These are phyloP conservation scores for Pichia sp. DNA, from an alignment of 1,139 yeast species.

Conservation along the genomic window DNA sequence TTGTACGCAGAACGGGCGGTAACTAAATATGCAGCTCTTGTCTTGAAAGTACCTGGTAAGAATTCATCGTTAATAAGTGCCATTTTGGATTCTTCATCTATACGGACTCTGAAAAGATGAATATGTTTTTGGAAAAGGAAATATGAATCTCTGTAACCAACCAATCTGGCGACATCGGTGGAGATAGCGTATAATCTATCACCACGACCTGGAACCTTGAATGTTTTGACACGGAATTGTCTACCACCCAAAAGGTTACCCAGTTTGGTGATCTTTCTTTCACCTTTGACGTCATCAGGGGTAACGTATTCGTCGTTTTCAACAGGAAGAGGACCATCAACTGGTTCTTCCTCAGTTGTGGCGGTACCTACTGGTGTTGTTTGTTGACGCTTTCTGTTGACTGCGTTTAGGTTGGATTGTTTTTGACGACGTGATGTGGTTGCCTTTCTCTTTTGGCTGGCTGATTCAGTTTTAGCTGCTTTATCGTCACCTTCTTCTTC, in stretches of 20 bases:
- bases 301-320: conserved; percentile 73
- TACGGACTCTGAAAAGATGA: conserved; percentile 65
- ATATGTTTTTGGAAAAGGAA: conserved; percentile 84
- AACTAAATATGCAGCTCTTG: conserved; percentile 84
- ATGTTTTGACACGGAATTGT: conserved; percentile 75
- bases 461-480: conserved; percentile 13
- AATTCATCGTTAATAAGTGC: conserved; percentile 80
- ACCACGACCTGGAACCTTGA: conserved; percentile 75
- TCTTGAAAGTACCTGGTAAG: conserved; percentile 88
- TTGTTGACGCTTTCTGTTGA: conserved; percentile 8
- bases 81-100: conserved; percentile 76
- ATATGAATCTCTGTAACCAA: conserved; percentile 94
- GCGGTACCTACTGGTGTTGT: conserved; percentile 4
- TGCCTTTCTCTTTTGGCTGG: conserved; percentile 3
- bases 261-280: conserved; percentile 61
- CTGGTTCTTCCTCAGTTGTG: conserved; percentile 14
- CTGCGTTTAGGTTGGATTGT: conserved; percentile 10
- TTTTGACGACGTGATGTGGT: conserved; percentile 3
- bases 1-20: conserved; percentile 88
- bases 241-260: conserved; percentile 80
- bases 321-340: background rate
- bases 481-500: conserved; percentile 9
- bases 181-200: conserved; percentile 81
- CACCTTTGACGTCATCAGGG: conserved; percentile 82
- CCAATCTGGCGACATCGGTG: conserved; percentile 93